phyloP scores from a whole-genome alignment of 768 basidiomycete genomes.

The Rhizopogon salebrosus region DNA sequence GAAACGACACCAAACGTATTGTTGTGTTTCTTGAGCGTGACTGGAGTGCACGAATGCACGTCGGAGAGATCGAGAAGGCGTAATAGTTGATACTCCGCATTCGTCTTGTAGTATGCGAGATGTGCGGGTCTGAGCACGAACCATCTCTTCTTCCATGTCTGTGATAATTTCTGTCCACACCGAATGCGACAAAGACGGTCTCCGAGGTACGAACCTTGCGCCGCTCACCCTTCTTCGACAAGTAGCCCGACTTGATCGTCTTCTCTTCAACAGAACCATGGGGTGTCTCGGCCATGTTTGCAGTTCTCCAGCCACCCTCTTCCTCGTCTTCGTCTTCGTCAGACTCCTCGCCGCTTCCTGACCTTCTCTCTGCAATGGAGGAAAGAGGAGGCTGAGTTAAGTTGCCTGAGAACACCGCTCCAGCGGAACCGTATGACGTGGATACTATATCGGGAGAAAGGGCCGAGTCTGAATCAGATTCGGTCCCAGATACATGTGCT shows the following conservation, averaged over 20 bases:
- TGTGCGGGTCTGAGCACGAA: constrained; percentile 91
- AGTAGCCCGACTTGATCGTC: constrained; percentile 86
- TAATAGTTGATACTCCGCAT: constrained; percentile 89
- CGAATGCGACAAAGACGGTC: constrained; percentile 4
- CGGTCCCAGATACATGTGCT: constrained; percentile 59
- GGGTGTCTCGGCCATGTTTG: constrained; percentile 36
- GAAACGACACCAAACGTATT: constrained; percentile 93
- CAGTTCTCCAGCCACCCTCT: constrained; percentile 60
- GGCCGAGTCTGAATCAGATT: constrained; percentile 83
- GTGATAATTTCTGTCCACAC: constrained; percentile 8
- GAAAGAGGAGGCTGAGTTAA: constrained; percentile 51
- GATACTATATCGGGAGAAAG: constrained; percentile 48
- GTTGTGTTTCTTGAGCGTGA: constrained; percentile 83
- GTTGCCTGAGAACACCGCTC: constrained; percentile 27
- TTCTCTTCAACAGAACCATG: constrained; percentile 56
- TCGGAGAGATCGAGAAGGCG: constrained; percentile 83
- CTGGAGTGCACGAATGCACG: constrained; percentile 84
- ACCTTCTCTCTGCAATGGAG: constrained; percentile 72
- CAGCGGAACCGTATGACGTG: constrained; percentile 30
- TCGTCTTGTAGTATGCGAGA: constrained; percentile 94
- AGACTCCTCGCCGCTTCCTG: constrained; percentile 69
- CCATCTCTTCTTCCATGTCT: constrained; percentile 99
- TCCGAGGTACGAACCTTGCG: constrained; percentile 66
- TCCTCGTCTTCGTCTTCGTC: constrained; percentile 72
- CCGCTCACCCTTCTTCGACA: constrained; percentile 97